Evolutionary conservation across 306 rosid genomes (phyloP), one percentile per base, ranked within the genome.

Genomic region (Luffa aegyptiaca): DNA sequence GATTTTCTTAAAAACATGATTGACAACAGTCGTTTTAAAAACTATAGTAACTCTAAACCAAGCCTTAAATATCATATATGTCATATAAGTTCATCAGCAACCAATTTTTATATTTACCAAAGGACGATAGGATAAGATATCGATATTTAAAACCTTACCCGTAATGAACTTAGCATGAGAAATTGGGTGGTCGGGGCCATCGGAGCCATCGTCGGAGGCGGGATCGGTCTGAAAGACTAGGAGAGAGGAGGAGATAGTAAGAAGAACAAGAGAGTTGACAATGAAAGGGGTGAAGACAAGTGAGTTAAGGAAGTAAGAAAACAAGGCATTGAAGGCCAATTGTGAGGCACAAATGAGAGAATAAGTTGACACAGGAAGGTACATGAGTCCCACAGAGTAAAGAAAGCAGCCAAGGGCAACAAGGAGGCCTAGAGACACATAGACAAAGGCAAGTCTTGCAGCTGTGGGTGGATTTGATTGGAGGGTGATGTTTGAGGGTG

Each of bases 281-380:
- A 84, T 81, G 65, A 58, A 88, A 35, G 92, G 84, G 36, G 90
- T 89, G 87, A 91, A 83, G 80, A 85, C 66, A 35, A 84, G 87
- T 0, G 87, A 78, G 49, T 88, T 91, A 49, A 91, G 86, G 81
- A 89, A 79, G 86, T 73, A 87, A 37, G 93, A 89, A 85, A 91
- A 91, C 46, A 88, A 33, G 8, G 92, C 92, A 70, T 82, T 90
- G 84, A 87, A 88, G 59, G 89, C 88, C 51, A 88, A 81, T 41
- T 87, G 92, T 2, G 90, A 87, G 55, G 90, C 81, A 57, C 85
- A 82, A 51, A 89, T 81, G 46, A 88, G 88, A 6, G 90, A 81
- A 78, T 53, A 86, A 8, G 90, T 86, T 10, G 90, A 90, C 6
- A 88, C 90, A 18, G 87, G 89, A 84, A 90, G 91, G 84, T 88